These are phyloP conservation scores for Sporothrix mexicana DNA, from an alignment of 2,329 filamentous ascomycete species.

Conservation along the genomic window DNA sequence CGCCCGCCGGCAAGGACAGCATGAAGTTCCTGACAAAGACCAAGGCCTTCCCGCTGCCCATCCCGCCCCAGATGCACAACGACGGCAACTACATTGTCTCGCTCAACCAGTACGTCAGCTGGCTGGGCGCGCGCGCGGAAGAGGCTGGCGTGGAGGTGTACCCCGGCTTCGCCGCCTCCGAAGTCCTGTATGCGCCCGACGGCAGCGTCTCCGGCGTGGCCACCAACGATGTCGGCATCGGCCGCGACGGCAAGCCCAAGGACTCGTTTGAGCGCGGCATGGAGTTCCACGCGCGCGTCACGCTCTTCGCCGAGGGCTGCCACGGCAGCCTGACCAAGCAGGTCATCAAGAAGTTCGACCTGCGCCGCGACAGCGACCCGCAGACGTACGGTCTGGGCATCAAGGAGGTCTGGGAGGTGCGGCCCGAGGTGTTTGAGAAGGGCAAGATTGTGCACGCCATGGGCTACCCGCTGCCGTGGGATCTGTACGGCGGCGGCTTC, in stretches of 20 bases:
- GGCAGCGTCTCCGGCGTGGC: slow-evolving; percentile 92
- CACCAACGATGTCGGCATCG: slow-evolving; percentile 91
- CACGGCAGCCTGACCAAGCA: slow-evolving; percentile 96
- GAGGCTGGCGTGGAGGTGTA: slow-evolving; percentile 96
- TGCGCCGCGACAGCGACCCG: slow-evolving; percentile 85
- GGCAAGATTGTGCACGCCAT: slow-evolving; percentile 87
- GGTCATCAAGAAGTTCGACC: slow-evolving; percentile 90
- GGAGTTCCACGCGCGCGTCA: slow-evolving; percentile 94
- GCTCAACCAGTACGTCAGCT: slow-evolving; percentile 92
- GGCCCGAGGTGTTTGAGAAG: slow-evolving; percentile 88
- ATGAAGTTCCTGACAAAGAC: slow-evolving; percentile 95
- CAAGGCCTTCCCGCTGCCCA: slow-evolving; percentile 77
- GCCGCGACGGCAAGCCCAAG: slow-evolving; percentile 81
- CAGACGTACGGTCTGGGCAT: slow-evolving; percentile 95
- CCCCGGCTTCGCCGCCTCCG: slow-evolving; percentile 91
- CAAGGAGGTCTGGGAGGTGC: slow-evolving; percentile 97
- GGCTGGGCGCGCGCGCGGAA: slow-evolving; percentile 95
- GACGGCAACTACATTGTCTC: slow-evolving; percentile 97
- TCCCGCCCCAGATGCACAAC: slow-evolving; percentile 97
- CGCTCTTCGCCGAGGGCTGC: slow-evolving; percentile 91
- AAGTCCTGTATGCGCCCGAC: slow-evolving; percentile 85
- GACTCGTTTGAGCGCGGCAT: slow-evolving; percentile 94
- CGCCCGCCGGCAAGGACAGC: slow-evolving; percentile 79
- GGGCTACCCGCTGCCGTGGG: slow-evolving; percentile 85
- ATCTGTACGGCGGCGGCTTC: slow-evolving; percentile 97